A percentile compares a stretch with the other conserved stretches of the same genome.
Evolutionary conservation across 2,329 filamentous ascomycete species (phyloP).

Genomic region (Bipolaris bicolor): DNA sequence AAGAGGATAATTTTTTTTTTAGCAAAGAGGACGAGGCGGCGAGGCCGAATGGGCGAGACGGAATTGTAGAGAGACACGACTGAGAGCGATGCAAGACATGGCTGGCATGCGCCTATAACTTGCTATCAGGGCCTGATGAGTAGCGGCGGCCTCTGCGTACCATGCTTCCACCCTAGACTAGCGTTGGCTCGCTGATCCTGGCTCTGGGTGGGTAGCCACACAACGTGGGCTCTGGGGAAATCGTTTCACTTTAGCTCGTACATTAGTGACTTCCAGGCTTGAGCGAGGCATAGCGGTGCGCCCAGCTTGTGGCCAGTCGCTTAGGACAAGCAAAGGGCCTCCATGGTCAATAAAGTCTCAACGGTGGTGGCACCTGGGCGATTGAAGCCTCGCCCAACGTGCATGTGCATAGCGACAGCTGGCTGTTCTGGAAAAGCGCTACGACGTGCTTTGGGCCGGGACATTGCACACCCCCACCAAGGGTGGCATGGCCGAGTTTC

Average conservation of each 20-base stretch:
- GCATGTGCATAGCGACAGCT: slow-evolving; percentile 16
- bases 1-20: slow-evolving; percentile 19
- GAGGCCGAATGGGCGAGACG: slow-evolving; percentile 20
- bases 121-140: slow-evolving; percentile 41
- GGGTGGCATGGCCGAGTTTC: slow-evolving; percentile 25
- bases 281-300: slow-evolving; percentile 27
- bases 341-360: slow-evolving; percentile 19
- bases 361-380: slow-evolving; percentile 27
- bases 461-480: slow-evolving; percentile 24
- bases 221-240: slow-evolving; percentile 48
- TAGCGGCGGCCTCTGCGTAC: slow-evolving; percentile 34
- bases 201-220: slow-evolving; percentile 41
- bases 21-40: slow-evolving; percentile 17
- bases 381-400: slow-evolving; percentile 26
- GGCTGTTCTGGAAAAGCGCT: slow-evolving; percentile 33
- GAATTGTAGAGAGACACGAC: slow-evolving; percentile 24
- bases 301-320: slow-evolving; percentile 19
- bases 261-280: slow-evolving; percentile 25
- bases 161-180: slow-evolving; percentile 33
- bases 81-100: slow-evolving; percentile 34
- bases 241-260: slow-evolving; percentile 45
- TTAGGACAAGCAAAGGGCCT: slow-evolving; percentile 11
- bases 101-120: slow-evolving; percentile 47
- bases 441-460: slow-evolving; percentile 23
- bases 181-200: slow-evolving; percentile 38